phyloP scores from a whole-genome alignment of 2,329 filamentous ascomycete species.

The Aphanocladium album region DNA sequence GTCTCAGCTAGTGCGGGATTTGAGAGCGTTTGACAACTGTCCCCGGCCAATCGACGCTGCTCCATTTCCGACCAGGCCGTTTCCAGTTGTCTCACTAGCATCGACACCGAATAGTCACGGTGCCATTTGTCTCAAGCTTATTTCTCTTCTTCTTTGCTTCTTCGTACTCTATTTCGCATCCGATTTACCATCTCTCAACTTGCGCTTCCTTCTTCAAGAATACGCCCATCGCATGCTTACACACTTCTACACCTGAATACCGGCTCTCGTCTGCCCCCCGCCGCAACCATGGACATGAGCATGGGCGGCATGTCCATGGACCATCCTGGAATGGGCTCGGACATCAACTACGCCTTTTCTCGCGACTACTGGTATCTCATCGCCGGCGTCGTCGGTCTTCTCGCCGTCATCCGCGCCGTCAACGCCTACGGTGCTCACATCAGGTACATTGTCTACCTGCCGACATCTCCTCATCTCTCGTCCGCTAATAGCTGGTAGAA shows the following conservation, averaged over 20 bases:
- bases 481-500: conserved; percentile 27
- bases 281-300: conserved; percentile 21
- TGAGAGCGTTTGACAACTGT: no score
- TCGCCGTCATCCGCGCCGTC: conserved; percentile 37
- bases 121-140: no score
- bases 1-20: no score
- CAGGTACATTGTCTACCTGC: conserved; percentile 37
- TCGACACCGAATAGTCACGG: no score
- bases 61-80: no score
- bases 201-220: neutral
- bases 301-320: conserved; percentile 27
- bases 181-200: no score
- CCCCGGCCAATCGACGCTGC: no score
- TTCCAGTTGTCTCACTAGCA: no score
- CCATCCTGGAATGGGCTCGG: conserved; percentile 34
- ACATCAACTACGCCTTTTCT: conserved; percentile 47
- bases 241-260: neutral
- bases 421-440: conserved; percentile 37
- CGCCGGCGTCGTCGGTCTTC: conserved; percentile 41
- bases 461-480: neutral
- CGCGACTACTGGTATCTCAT: conserved; percentile 56
- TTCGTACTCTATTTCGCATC: no score
- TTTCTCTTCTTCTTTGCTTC: no score
- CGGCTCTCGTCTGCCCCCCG: neutral
- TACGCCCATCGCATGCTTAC: neutral